Percentiles rank a stretch among this genome's conserved stretches.
Evolutionary conservation across 2,329 filamentous ascomycete species (phyloP).

Genomic region (Hypocreales sp.): DNA sequence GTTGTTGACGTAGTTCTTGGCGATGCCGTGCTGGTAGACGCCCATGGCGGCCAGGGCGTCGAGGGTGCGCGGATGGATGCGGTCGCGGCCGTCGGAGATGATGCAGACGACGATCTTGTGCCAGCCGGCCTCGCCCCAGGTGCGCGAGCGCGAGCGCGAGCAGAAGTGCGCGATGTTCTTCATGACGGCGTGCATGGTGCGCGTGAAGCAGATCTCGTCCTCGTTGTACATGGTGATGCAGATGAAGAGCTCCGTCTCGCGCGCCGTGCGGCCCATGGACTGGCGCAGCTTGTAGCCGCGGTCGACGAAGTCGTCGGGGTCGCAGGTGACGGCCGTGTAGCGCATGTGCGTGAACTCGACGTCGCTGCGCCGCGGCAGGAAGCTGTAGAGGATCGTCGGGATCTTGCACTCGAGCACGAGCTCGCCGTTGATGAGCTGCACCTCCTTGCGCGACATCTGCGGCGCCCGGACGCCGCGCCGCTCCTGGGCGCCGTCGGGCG

Average conservation of each 20-base stretch:
- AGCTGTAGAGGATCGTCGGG: slow-evolving; percentile 93
- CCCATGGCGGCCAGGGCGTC: slow-evolving; percentile 94
- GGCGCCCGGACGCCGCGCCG: slow-evolving; percentile 74
- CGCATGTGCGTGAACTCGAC: slow-evolving; percentile 98
- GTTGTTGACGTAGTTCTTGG: slow-evolving; percentile 96
- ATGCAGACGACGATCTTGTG: slow-evolving; percentile 98
- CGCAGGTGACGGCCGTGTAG: slow-evolving; percentile 96
- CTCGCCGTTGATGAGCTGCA: slow-evolving; percentile 92
- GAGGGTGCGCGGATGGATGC: slow-evolving; percentile 79
- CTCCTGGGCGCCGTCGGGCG: slow-evolving; percentile 73
- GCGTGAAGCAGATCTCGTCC: slow-evolving; percentile 88
- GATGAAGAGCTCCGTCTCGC: slow-evolving; percentile 92
- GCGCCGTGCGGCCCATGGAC: slow-evolving; percentile 65
- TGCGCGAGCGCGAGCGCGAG: slow-evolving; percentile 77
- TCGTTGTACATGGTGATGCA: slow-evolving; percentile 99
- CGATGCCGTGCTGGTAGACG: slow-evolving; percentile 95
- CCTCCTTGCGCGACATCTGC: slow-evolving; percentile 85
- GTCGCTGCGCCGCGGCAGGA: slow-evolving; percentile 82
- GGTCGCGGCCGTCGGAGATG: slow-evolving; percentile 82
- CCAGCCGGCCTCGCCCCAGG: slow-evolving; percentile 95
- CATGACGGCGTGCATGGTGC: slow-evolving; percentile 98
- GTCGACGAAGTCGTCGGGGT: slow-evolving; percentile 83
- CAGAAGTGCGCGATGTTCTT: slow-evolving; percentile 97
- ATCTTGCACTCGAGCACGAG: slow-evolving; percentile 98
- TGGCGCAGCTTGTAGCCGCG: slow-evolving; percentile 87